A percentile compares a stretch with the other conserved stretches of the same genome.
phyloP scores from a whole-genome alignment of 768 basidiomycete genomes.

The Tricholoma furcatifolium region DNA sequence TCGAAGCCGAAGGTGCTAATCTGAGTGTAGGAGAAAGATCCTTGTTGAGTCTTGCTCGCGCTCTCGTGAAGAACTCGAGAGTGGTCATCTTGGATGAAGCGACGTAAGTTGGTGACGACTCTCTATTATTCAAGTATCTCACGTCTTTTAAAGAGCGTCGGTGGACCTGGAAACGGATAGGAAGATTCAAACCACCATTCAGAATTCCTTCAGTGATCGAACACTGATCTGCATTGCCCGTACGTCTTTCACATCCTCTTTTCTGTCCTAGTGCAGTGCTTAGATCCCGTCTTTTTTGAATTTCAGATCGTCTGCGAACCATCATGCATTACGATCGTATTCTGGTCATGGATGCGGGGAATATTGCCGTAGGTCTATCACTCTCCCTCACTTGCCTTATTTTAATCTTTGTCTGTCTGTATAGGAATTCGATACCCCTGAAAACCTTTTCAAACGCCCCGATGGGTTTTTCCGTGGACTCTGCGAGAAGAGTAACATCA shows the following conservation, averaged over 20 bases:
- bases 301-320: slow-evolving; percentile 68
- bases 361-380: slow-evolving; percentile 43
- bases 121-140: background rate
- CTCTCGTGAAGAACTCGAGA: slow-evolving; percentile 72
- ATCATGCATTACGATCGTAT: slow-evolving; percentile 76
- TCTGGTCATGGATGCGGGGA: slow-evolving; percentile 64
- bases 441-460: slow-evolving; percentile 42
- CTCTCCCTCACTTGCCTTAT: background rate
- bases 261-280: slow-evolving; percentile 13
- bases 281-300: background rate
- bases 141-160: slow-evolving; percentile 41
- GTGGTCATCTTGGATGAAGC: slow-evolving; percentile 84
- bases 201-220: slow-evolving; percentile 65
- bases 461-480: slow-evolving; percentile 61
- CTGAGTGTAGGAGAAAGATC: slow-evolving; percentile 71
- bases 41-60: slow-evolving; percentile 75
- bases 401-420: background rate
- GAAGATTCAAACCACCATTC: slow-evolving; percentile 81
- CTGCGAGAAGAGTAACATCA: slow-evolving; percentile 55
- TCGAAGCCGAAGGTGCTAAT: slow-evolving; percentile 77
- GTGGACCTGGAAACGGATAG: slow-evolving; percentile 79
- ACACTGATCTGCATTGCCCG: slow-evolving; percentile 80
- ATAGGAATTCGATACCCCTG: slow-evolving; percentile 60
- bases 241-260: slow-evolving; percentile 33
- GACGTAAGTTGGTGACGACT: slow-evolving; percentile 31